phyloP scores from a whole-genome alignment of 2,329 filamentous ascomycete species.

The Neopestalotiopsis sp. region DNA sequence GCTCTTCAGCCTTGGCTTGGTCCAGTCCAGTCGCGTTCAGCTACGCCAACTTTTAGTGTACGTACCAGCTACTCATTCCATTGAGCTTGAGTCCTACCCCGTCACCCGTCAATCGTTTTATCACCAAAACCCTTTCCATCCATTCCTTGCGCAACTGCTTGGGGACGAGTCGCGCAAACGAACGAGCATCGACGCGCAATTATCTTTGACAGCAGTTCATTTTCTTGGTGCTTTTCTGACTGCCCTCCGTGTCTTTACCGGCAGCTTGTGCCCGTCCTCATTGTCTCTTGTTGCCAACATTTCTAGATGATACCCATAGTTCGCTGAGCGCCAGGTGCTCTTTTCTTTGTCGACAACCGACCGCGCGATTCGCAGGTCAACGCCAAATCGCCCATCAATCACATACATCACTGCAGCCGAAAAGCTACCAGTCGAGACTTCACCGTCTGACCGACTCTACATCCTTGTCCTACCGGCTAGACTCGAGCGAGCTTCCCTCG shows the following conservation, averaged over 20 bases:
- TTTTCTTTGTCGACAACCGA: neutral
- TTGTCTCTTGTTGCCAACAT: conserved; percentile 3
- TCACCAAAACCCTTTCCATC: neutral
- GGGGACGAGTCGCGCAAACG: neutral
- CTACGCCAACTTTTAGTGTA: neutral
- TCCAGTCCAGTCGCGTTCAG: neutral
- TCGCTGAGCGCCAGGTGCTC: conserved; percentile 10
- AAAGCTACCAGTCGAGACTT: neutral
- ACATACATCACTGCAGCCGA: neutral
- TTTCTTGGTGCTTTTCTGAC: neutral
- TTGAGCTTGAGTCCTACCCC: neutral
- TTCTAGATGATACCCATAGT: conserved; percentile 15
- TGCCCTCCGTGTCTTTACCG: neutral
- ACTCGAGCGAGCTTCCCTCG: neutral
- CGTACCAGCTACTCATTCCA: neutral
- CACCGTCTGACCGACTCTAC: neutral
- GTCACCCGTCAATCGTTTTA: neutral
- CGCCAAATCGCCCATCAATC: neutral
- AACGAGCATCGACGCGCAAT: neutral
- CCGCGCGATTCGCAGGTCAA: neutral
- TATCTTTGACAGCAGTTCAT: neutral
- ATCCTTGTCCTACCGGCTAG: neutral
- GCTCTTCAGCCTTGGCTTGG: neutral
- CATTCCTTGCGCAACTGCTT: neutral
- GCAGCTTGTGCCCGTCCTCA: neutral